Evolutionary conservation across 257 asterid genomes (phyloP).

Genomic region (Gentiana macrophylla): DNA sequence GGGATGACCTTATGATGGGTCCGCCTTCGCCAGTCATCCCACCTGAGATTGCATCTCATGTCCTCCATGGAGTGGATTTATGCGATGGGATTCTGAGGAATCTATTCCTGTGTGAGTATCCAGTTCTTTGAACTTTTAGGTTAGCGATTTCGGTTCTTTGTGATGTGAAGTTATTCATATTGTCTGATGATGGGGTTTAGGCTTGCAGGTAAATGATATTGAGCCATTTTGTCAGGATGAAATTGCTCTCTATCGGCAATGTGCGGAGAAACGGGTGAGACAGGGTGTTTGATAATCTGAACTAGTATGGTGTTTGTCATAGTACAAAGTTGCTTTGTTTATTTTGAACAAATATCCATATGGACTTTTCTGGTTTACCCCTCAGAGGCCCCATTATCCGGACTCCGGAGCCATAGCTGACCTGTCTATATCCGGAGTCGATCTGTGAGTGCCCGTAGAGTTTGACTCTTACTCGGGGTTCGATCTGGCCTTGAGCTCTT

Average conservation of each 20-base stretch:
- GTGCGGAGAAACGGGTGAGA: constrained; percentile 45
- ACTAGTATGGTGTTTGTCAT: not conserved
- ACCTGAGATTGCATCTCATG: constrained; percentile 91
- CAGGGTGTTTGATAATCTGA: constrained; percentile 2
- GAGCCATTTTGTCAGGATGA: constrained; percentile 71
- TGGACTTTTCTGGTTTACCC: not conserved
- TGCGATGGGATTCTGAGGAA: constrained; percentile 92
- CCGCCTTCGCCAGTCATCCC: constrained; percentile 92
- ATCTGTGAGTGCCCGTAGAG: too few species aligned
- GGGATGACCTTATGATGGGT: constrained; percentile 97
- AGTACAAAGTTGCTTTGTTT: constrained; percentile 1
- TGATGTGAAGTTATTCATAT: not conserved
- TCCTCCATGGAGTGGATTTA: constrained; percentile 78
- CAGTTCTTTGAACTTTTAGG: not conserved
- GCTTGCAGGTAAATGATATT: constrained; percentile 79
- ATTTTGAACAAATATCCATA: not conserved
- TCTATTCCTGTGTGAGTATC: constrained; percentile 58
- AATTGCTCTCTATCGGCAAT: constrained; percentile 32
- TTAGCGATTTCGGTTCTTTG: constrained; percentile 1
- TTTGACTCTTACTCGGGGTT: too few species aligned
- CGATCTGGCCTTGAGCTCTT: too few species aligned
- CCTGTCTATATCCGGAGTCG: too few species aligned
- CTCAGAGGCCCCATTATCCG: too few species aligned
- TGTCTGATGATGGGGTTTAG: constrained; percentile 11
- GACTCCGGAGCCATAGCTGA: too few species aligned